These are phyloP conservation scores for Cladophialophora exuberans DNA, from an alignment of 2,329 filamentous ascomycete species.

Conservation along the genomic window DNA sequence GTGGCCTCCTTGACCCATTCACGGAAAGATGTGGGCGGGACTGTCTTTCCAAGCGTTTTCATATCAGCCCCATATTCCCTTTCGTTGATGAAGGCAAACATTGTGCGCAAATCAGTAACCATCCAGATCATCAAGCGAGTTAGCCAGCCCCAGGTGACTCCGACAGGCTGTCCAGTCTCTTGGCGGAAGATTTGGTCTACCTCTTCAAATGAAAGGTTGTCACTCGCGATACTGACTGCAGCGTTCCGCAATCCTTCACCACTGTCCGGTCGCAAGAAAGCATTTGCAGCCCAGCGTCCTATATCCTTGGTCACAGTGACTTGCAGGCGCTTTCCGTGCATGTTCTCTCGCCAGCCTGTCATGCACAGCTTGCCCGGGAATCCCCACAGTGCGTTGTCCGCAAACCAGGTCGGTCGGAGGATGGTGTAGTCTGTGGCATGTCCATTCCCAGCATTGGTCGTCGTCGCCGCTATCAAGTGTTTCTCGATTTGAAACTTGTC, in stretches of 20 bases:
- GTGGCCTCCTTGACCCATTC: neutral
- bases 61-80: slow-evolving; percentile 4
- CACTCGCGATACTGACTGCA: slow-evolving; percentile 4
- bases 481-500: slow-evolving; percentile 64
- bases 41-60: neutral
- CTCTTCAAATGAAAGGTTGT: neutral
- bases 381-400: slow-evolving; percentile 56
- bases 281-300: neutral
- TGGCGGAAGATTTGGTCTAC: neutral
- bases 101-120: neutral
- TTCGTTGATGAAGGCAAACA: slow-evolving; percentile 1
- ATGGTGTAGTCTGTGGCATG: slow-evolving; percentile 62
- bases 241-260: neutral
- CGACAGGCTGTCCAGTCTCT: neutral
- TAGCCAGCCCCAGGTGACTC: neutral
- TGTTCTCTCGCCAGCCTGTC: slow-evolving; percentile 43
- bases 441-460: slow-evolving; percentile 37
- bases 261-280: neutral
- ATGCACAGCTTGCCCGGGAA: slow-evolving; percentile 54
- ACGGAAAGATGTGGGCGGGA: neutral
- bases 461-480: slow-evolving; percentile 51
- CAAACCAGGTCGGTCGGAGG: slow-evolving; percentile 64
- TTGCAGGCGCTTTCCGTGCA: slow-evolving; percentile 47
- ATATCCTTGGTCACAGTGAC: slow-evolving; percentile 34
- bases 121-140: neutral